Conservation (phyloP, 2,329 filamentous ascomycete species). For the Daldinia sp. region DNA sequence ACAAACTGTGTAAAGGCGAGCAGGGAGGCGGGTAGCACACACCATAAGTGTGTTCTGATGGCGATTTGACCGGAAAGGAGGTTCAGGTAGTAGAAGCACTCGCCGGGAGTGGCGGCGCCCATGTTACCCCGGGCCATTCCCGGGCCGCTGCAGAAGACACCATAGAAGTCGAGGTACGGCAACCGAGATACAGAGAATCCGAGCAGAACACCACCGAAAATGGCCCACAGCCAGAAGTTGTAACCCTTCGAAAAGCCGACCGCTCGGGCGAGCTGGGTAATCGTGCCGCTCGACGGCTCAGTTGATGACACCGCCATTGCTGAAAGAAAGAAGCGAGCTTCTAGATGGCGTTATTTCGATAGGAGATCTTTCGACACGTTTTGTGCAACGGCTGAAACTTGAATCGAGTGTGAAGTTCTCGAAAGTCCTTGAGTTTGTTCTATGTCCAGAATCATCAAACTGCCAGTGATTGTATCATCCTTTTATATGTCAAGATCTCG, state of each 20-base stretch:
- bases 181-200: slow-evolving; percentile 59
- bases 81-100: slow-evolving; percentile 52
- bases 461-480: background rate
- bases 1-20: slow-evolving; percentile 59
- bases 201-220: slow-evolving; percentile 56
- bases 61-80: slow-evolving; percentile 43
- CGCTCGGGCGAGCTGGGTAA: slow-evolving; percentile 52
- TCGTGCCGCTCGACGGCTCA: slow-evolving; percentile 15
- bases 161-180: slow-evolving; percentile 57
- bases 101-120: slow-evolving; percentile 45
- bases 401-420: background rate
- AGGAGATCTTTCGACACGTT: background rate
- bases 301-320: slow-evolving; percentile 10
- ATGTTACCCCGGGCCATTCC: background rate
- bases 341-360: background rate
- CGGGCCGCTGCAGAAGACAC: slow-evolving; percentile 45
- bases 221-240: slow-evolving; percentile 63
- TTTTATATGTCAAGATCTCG: background rate
- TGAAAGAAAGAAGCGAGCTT: background rate
- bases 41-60: slow-evolving; percentile 56
- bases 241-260: slow-evolving; percentile 65
- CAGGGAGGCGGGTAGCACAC: slow-evolving; percentile 56
- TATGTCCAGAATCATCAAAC: background rate
- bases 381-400: background rate
- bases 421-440: background rate